Evolutionary conservation across 345 rosid genomes (phyloP).

Genomic region (Pistacia vera): DNA sequence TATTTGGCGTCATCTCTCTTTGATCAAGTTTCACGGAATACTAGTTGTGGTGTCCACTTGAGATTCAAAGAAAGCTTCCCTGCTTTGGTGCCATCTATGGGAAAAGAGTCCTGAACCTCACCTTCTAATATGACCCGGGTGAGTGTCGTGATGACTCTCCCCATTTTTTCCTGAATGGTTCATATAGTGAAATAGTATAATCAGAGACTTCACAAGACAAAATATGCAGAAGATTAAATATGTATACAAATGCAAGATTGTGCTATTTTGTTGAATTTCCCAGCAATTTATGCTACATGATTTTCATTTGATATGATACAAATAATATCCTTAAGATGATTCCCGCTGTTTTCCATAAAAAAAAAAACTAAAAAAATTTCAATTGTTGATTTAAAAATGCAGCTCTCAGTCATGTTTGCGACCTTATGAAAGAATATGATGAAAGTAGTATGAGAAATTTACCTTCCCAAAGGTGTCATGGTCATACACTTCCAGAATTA

Average conservation of each 20-base stretch:
- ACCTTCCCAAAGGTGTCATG: slow-evolving; percentile 93
- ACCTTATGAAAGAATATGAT: not conserved
- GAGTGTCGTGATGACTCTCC: slow-evolving; percentile 83
- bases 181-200: not conserved
- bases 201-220: not conserved
- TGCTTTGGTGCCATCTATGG: slow-evolving; percentile 61
- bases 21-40: slow-evolving; percentile 50
- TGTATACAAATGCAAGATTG: too few relatives aligned
- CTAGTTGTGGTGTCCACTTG: slow-evolving; percentile 75
- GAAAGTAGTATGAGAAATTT: not conserved
- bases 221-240: too few relatives aligned
- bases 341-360: too few relatives aligned
- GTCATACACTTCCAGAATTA: slow-evolving; percentile 75
- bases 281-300: too few relatives aligned
- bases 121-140: slow-evolving; percentile 82
- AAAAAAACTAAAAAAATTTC: too few relatives aligned
- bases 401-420: not conserved
- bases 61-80: slow-evolving; percentile 71
- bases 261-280: too few relatives aligned
- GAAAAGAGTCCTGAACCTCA: slow-evolving; percentile 59
- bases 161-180: slow-evolving; percentile 67
- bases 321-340: too few relatives aligned
- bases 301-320: too few relatives aligned
- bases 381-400: not conserved
- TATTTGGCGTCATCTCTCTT: not conserved